phyloP scores from a whole-genome alignment of 306 rosid genomes.

The Arachis stenosperma region DNA sequence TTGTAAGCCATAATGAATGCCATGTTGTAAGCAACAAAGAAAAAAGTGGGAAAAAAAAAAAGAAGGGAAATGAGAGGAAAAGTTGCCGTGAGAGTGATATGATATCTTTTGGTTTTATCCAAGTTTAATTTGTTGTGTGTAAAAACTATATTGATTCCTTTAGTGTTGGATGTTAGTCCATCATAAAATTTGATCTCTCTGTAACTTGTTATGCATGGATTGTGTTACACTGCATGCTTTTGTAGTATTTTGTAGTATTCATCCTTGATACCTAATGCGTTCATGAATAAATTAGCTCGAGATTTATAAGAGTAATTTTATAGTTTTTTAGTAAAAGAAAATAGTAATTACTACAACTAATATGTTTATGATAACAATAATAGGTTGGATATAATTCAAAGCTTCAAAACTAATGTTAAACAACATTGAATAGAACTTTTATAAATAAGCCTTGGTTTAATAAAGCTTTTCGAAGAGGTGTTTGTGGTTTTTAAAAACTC shows the following conservation, averaged over 20 bases:
- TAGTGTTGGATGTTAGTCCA: conserved; percentile 29
- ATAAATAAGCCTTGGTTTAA: no score
- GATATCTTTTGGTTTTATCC: conserved; percentile 26
- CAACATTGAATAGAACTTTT: no score
- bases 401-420: no score
- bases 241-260: neutral
- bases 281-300: no score
- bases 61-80: conserved; percentile 1
- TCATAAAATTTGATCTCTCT: conserved; percentile 31
- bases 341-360: no score
- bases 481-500: no score
- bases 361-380: no score
- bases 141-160: neutral
- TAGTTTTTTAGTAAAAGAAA: no score
- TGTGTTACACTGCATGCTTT: conserved; percentile 40
- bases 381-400: no score
- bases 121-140: neutral
- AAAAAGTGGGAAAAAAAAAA: neutral
- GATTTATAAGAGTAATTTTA: no score
- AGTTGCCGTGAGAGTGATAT: conserved; percentile 18
- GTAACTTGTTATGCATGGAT: conserved; percentile 37
- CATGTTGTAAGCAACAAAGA: conserved; percentile 2
- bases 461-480: no score
- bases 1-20: conserved; percentile 30
- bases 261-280: no score